Percentiles rank a stretch among this genome's conserved stretches.
Conservation (phyloP, 148 eudicot genomes). For the Chenopodium formosanum region DNA sequence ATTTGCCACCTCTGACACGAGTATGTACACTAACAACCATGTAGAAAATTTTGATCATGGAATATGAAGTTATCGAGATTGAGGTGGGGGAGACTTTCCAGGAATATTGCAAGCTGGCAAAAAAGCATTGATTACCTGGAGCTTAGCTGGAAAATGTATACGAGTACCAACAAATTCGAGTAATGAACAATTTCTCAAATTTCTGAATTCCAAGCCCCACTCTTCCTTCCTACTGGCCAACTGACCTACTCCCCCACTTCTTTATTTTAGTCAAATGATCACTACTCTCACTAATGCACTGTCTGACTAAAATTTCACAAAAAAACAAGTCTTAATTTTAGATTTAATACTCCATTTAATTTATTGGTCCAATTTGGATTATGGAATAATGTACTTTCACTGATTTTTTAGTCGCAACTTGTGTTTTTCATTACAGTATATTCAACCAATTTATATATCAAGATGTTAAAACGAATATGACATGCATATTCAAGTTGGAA, state of each 20-base stretch:
- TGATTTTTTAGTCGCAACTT: too few relatives aligned
- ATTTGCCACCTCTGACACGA: too few relatives aligned
- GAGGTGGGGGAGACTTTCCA: constrained; percentile 13
- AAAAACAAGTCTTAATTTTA: too few relatives aligned
- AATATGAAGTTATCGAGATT: neutral
- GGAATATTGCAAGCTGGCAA: constrained; percentile 26
- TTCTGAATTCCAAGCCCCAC: neutral
- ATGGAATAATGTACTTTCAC: too few relatives aligned
- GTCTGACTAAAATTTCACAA: too few relatives aligned
- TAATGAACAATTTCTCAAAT: neutral
- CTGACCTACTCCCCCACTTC: constrained; percentile 1
- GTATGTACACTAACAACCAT: too few relatives aligned
- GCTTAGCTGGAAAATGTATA: constrained; percentile 30
- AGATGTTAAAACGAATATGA: too few relatives aligned
- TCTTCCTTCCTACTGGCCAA: neutral
- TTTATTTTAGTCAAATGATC: neutral
- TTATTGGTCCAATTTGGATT: too few relatives aligned
- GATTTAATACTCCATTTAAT: too few relatives aligned
- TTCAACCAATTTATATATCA: too few relatives aligned
- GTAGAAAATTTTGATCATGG: neutral
- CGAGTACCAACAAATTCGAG: constrained; percentile 12
- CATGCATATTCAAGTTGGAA: too few relatives aligned
- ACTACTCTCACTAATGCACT: neutral
- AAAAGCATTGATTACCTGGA: constrained; percentile 17
- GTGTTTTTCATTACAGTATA: too few relatives aligned